Evolutionary conservation across 371 early-diverging fungal species (phyloP).

Genomic region (Zychaea mexicana): DNA sequence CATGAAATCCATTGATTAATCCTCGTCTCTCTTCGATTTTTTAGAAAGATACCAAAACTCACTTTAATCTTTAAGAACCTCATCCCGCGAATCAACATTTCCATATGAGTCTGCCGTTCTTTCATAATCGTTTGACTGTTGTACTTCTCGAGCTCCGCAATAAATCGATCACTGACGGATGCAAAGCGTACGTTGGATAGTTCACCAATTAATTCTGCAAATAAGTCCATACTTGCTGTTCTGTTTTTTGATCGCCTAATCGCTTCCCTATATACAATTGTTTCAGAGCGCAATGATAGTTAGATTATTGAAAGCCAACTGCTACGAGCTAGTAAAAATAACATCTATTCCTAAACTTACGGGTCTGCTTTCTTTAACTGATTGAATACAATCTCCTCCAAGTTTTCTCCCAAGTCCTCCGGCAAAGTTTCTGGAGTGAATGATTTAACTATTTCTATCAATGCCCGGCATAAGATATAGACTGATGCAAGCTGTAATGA

Average conservation of each 20-base stretch:
- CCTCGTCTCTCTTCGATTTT: background rate
- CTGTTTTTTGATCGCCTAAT: conserved; percentile 79
- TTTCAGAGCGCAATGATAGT: too few species aligned
- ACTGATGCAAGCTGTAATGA: conserved; percentile 74
- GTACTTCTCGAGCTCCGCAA: conserved; percentile 83
- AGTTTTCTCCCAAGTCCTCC: conserved; percentile 84
- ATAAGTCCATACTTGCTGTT: conserved; percentile 84
- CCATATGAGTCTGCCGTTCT: conserved; percentile 80
- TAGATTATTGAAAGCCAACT: too few species aligned
- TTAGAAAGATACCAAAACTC: background rate
- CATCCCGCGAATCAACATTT: conserved; percentile 88
- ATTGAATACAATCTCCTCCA: conserved; percentile 92
- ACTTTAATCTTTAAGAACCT: conserved; percentile 88
- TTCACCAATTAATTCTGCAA: conserved; percentile 87
- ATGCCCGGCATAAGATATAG: conserved; percentile 86
- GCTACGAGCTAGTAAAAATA: too few species aligned
- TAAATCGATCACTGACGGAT: conserved; percentile 92
- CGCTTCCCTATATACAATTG: conserved; percentile 70
- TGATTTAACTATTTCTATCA: conserved; percentile 82
- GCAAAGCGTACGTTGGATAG: conserved; percentile 89
- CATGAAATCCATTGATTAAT: background rate
- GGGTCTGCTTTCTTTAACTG: conserved; percentile 88
- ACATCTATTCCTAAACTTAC: conserved; percentile 51
- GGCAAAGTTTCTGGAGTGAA: conserved; percentile 74
- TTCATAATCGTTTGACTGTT: conserved; percentile 55